A percentile compares a stretch with the other conserved stretches of the same genome.
These are phyloP conservation scores for Metschnikowia noctiluminum DNA, from an alignment of 805 yeast species.

Conservation along the genomic window DNA sequence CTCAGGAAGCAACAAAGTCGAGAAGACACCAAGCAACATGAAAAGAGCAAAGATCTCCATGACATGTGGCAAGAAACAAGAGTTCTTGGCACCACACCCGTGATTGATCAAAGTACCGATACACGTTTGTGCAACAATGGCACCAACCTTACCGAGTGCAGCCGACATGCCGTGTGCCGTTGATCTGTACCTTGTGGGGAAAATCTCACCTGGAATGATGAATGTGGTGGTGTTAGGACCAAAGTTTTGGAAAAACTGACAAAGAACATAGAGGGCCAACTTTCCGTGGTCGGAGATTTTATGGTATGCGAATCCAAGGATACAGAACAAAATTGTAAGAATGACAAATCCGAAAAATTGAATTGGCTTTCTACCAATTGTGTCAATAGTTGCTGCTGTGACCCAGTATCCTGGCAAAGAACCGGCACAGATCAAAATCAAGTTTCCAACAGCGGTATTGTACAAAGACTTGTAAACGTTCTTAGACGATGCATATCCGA, in stretches of 20 bases:
- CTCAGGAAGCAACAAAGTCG: slow-evolving; percentile 75
- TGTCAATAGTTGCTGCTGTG: slow-evolving; percentile 75
- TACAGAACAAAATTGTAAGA: slow-evolving; percentile 69
- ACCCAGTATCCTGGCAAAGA: slow-evolving; percentile 93
- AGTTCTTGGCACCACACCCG: slow-evolving; percentile 59
- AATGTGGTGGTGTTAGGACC: slow-evolving; percentile 94
- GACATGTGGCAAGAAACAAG: slow-evolving; percentile 84
- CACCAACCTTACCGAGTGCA: slow-evolving; percentile 89
- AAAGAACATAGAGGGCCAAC: slow-evolving; percentile 72
- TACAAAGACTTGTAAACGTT: slow-evolving; percentile 70
- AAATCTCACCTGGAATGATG: slow-evolving; percentile 86
- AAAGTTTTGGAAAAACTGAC: slow-evolving; percentile 86
- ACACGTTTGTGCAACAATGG: slow-evolving; percentile 86
- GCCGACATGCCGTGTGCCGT: slow-evolving; percentile 95
- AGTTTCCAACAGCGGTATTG: slow-evolving; percentile 86
- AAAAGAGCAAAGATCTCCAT: slow-evolving; percentile 92
- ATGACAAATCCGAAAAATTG: slow-evolving; percentile 74
- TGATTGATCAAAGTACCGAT: slow-evolving; percentile 81
- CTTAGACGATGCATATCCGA: slow-evolving; percentile 73
- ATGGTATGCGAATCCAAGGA: slow-evolving; percentile 81
- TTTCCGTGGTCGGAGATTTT: slow-evolving; percentile 62
- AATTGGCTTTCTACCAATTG: slow-evolving; percentile 78
- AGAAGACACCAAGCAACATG: slow-evolving; percentile 75
- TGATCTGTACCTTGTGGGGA: slow-evolving; percentile 94
- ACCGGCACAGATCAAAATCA: slow-evolving; percentile 92